Percentiles rank a stretch among this genome's conserved stretches.
Conservation (phyloP, 2,329 filamentous ascomycete species). For the Paraphaeosphaeria minitans region DNA sequence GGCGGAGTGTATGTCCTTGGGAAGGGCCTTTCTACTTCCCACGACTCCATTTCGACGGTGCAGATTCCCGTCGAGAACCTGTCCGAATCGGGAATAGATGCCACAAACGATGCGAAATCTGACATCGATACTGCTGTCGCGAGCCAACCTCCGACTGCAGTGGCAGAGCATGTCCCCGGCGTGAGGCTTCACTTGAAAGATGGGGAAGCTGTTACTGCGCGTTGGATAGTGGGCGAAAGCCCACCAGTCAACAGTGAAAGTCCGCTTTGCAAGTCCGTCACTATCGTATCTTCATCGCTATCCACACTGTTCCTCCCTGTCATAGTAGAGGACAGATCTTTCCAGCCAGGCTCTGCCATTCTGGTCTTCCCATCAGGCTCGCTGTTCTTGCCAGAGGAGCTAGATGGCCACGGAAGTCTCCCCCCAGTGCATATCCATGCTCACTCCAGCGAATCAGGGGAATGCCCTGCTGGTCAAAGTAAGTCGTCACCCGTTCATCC, state of each 20-base stretch:
- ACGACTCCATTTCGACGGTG: slow-evolving; percentile 2
- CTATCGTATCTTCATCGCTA: slow-evolving; percentile 71
- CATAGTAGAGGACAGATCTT: slow-evolving; percentile 72
- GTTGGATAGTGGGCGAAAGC: slow-evolving; percentile 57
- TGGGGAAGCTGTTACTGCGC: slow-evolving; percentile 62
- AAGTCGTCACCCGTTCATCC: slow-evolving; percentile 57
- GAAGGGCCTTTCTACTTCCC: slow-evolving; percentile 59
- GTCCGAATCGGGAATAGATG: slow-evolving; percentile 10
- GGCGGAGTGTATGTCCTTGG: slow-evolving; percentile 89
- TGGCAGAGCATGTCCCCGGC: slow-evolving; percentile 9
- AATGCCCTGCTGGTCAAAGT: slow-evolving; percentile 90
- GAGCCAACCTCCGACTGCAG: neutral
- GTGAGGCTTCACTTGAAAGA: slow-evolving; percentile 61
- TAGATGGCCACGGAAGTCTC: slow-evolving; percentile 29
- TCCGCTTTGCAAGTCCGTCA: slow-evolving; percentile 65
- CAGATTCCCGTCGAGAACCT: neutral
- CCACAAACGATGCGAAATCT: slow-evolving; percentile 10
- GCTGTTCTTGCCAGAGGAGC: slow-evolving; percentile 49
- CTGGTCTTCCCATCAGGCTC: slow-evolving; percentile 67
- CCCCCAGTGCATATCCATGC: slow-evolving; percentile 66
- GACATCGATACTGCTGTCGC: neutral
- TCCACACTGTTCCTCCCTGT: slow-evolving; percentile 65
- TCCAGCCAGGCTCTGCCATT: slow-evolving; percentile 74
- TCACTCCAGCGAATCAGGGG: slow-evolving; percentile 89
- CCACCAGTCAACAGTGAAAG: slow-evolving; percentile 14